Percentiles rank a stretch among this genome's conserved stretches.
Evolutionary conservation across 2,329 filamentous ascomycete genomes (phyloP).

Genomic region (Neofusicoccum cordaticola): DNA sequence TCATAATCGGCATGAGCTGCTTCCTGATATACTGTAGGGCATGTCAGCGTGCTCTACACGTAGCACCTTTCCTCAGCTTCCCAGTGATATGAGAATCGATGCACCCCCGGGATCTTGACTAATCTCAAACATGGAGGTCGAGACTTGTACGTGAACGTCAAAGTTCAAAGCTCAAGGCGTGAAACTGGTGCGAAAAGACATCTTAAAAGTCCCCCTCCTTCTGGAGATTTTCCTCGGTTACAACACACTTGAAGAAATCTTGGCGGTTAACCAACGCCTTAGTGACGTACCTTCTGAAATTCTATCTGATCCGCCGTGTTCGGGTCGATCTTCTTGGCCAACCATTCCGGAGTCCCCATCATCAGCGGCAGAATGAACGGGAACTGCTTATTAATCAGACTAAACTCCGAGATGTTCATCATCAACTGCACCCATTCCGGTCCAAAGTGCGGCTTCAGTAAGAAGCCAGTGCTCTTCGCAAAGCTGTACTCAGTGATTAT

Average conservation of each 20-base stretch:
- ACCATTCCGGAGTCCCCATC: background rate
- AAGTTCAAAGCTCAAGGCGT: too few relatives aligned
- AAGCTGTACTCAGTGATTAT: conserved; percentile 24
- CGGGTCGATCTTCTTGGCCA: background rate
- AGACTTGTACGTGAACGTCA: too few relatives aligned
- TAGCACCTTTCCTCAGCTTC: background rate
- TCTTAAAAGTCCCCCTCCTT: too few relatives aligned
- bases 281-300: background rate
- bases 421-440: background rate
- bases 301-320: background rate
- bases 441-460: conserved; percentile 22
- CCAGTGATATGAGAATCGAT: too few relatives aligned
- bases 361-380: conserved; percentile 3
- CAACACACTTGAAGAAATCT: too few relatives aligned
- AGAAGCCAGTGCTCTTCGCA: conserved; percentile 19
- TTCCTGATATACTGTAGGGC: background rate
- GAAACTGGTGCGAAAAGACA: too few relatives aligned
- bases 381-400: conserved; percentile 10
- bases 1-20: background rate
- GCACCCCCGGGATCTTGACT: too few relatives aligned
- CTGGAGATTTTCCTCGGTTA: too few relatives aligned
- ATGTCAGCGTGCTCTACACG: background rate
- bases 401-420: background rate
- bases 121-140: too few relatives aligned
- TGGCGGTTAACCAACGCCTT: too few relatives aligned